These are phyloP conservation scores for Eimeria acervulina DNA, from an alignment of 169 alveolate species.

Conservation along the genomic window DNA sequence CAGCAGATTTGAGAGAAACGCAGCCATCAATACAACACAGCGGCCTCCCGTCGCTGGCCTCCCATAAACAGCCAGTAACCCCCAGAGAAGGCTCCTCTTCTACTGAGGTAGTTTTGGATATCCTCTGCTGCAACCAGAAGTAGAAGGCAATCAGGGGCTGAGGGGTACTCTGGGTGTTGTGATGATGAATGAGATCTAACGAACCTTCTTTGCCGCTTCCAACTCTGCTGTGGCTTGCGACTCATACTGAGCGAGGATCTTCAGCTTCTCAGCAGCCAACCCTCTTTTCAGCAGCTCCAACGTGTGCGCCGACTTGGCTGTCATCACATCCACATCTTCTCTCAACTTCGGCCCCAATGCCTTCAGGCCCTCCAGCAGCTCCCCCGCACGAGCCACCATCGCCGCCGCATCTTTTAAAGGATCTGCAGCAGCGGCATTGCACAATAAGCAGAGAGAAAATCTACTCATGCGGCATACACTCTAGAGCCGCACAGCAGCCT, in stretches of 20 bases:
- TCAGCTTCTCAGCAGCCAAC: not conserved
- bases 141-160: too few species aligned
- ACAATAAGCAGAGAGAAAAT: not conserved
- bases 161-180: too few species aligned
- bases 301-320: not conserved
- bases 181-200: too few species aligned
- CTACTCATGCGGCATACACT: too few species aligned
- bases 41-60: too few species aligned
- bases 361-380: not conserved
- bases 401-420: not conserved
- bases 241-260: not conserved
- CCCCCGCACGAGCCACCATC: not conserved
- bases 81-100: too few species aligned
- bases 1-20: not conserved
- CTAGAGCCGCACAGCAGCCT: too few species aligned
- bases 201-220: conserved; percentile 42
- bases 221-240: not conserved
- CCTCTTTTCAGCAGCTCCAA: not conserved
- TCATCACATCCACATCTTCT: not conserved
- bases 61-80: too few species aligned
- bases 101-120: too few species aligned
- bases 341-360: not conserved
- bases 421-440: conserved; percentile 47
- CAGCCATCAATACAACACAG: too few species aligned
- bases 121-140: too few species aligned